Base-by-base conservation (phyloP, 306 rosid genomes). In the Cajanus cajan region DNA sequence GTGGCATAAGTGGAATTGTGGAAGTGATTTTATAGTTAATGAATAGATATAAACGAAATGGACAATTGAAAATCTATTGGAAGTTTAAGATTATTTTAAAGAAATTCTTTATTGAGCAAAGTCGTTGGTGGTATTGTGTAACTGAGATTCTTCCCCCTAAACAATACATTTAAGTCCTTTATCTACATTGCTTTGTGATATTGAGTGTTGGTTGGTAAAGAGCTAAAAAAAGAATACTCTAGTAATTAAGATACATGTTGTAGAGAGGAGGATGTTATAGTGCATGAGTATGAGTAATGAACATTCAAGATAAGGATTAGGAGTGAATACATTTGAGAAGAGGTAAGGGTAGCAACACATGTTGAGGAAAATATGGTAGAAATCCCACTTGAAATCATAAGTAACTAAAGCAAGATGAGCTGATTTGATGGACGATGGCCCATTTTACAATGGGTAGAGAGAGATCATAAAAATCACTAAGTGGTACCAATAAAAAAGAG, bases 171-270 rank as follows among this genome's bases (percentile, higher is more conserved):
- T 76, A 48, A 28, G 31, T 28, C 31, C 31, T 28, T 28, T 28
- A 3, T 28, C 31, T 28, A 28, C 31, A 28, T 48, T 64, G 31
- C 8, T 28, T 76, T 64, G 34, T 22, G 73, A 65, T 51, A 39
- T 21, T 65, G 33, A 55, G 43, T 57, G 69, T 36, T 68, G 28
- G 69, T 44, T 1, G 21, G 31, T 31, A 4, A 44, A 33, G 70
- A 18, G 9, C 24, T 68, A 0, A 19, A 13, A 45, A 47, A 43
- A 44, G 52, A 7, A 19, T 59, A 58, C 31, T 64, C 28, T 21
- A 31, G 69, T 28, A 69, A 92, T 86, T n/a, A 28, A 28, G 31
- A 28, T 28, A 28, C 31, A 34, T 58, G 63, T 47, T 59, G 45
- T 45, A 45, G n/a, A n/a, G n/a, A n/a, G n/a, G n/a, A n/a, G n/a